These are phyloP conservation scores for Daldinia grandis DNA, from an alignment of 495 filamentous ascomycete species.

Conservation along the genomic window DNA sequence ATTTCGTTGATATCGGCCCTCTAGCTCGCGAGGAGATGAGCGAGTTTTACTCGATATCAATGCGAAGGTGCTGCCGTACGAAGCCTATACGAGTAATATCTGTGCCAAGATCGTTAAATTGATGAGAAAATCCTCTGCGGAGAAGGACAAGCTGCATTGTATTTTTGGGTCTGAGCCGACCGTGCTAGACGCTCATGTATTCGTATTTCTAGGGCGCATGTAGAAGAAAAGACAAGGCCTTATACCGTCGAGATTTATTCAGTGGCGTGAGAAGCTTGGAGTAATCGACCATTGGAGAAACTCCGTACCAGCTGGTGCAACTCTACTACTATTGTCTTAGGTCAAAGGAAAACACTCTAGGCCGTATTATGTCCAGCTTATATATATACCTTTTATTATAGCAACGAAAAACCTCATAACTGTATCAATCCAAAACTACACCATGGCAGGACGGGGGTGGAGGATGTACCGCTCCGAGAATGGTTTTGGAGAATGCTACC, in stretches of 20 bases:
- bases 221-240: conserved; percentile 9
- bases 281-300: conserved; percentile 7
- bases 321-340: background rate
- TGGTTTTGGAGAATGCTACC: background rate
- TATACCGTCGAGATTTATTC: background rate
- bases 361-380: no score
- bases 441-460: no score
- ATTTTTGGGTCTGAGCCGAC: conserved; percentile 12
- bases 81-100: conserved; percentile 1
- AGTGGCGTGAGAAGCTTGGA: conserved; percentile 10
- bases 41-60: conserved; percentile 15
- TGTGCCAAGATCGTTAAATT: conserved; percentile 2
- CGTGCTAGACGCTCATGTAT: background rate
- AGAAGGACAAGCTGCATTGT: conserved; percentile 6
- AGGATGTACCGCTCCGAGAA: no score
- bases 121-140: conserved; percentile 1
- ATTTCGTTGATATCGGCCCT: background rate
- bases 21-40: conserved; percentile 13
- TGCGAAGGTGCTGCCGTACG: conserved; percentile 1
- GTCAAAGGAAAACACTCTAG: background rate
- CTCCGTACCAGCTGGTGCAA: conserved; percentile 7
- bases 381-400: no score
- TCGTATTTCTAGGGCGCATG: conserved; percentile 7
- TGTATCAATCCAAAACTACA: no score
- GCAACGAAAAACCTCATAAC: no score